Conservation (phyloP, 176 grass and related monocot species). For the Phyllostachys edulis region DNA sequence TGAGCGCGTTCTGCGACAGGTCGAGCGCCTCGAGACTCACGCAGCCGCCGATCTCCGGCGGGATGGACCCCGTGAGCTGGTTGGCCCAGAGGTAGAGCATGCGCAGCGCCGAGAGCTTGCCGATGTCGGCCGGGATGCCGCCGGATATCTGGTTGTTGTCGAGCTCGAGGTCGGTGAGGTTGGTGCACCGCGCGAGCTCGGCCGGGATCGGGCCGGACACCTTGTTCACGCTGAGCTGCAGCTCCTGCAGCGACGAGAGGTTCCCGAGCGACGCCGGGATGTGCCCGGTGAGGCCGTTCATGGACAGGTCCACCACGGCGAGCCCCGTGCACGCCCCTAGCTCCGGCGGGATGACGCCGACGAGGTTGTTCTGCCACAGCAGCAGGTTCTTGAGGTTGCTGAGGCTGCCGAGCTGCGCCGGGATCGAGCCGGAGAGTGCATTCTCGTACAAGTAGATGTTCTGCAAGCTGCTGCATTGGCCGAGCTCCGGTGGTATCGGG, state of each 20-base stretch:
- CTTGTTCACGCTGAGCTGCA: constrained; percentile 76
- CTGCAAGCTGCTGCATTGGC: constrained; percentile 47
- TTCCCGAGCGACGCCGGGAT: constrained; percentile 73
- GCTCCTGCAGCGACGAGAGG: constrained; percentile 59
- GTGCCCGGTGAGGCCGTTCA: constrained; percentile 73
- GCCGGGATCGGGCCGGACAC: constrained; percentile 58
- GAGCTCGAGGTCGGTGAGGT: constrained; percentile 86
- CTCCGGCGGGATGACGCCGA: constrained; percentile 83
- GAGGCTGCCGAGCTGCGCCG: constrained; percentile 60
- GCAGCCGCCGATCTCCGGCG: constrained; percentile 68
- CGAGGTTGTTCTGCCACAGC: constrained; percentile 82
- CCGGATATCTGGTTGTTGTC: constrained; percentile 93
- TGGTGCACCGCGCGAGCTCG: constrained; percentile 61
- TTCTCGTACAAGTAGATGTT: constrained; percentile 87
- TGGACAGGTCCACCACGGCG: constrained; percentile 62
- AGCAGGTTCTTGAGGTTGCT: constrained; percentile 59
- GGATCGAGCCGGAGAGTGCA: constrained; percentile 65
- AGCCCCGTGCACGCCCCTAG: constrained; percentile 52
- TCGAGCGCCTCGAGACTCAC: constrained; percentile 66
- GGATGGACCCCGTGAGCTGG: constrained; percentile 57
- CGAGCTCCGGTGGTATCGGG: constrained; percentile 66
- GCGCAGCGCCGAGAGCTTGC: constrained; percentile 43
- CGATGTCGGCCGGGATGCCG: constrained; percentile 53
- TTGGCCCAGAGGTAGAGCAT: constrained; percentile 83
- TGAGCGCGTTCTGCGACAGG: constrained; percentile 72